Conservation (phyloP, 129 eudicot species). For the Chrysanthemum makinoi region DNA sequence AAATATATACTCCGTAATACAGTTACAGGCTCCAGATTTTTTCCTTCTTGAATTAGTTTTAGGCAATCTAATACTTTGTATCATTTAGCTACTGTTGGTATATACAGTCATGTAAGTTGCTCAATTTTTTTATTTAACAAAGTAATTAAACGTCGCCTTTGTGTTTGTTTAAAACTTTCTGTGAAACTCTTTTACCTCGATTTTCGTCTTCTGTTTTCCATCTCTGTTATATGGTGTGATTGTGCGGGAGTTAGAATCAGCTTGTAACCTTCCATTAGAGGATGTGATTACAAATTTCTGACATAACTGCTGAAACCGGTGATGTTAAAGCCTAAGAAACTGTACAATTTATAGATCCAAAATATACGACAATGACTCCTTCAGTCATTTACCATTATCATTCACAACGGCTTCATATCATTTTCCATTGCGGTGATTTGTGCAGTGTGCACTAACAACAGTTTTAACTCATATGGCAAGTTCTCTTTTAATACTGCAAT, state of each 20-base stretch:
- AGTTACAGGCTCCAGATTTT: not conserved
- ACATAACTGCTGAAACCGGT: too few species aligned
- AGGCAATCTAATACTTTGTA: constrained; percentile 4
- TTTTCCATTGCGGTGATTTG: too few species aligned
- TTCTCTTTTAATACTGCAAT: too few species aligned
- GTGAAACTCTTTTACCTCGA: not conserved
- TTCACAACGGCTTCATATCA: too few species aligned
- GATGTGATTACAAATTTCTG: not conserved
- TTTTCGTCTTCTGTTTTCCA: not conserved
- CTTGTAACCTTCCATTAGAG: not conserved
- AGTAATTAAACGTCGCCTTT: not conserved
- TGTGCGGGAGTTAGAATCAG: not conserved
- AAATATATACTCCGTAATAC: not conserved
- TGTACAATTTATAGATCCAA: too few species aligned
- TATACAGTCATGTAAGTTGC: not conserved
- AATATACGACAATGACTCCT: too few species aligned
- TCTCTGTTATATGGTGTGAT: not conserved
- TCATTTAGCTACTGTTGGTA: not conserved
- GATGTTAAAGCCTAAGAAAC: too few species aligned
- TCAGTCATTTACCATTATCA: too few species aligned
- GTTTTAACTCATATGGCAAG: too few species aligned
- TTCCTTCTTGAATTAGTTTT: not conserved
- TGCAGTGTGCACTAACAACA: too few species aligned
- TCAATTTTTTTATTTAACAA: not conserved
- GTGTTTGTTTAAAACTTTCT: not conserved